These are phyloP conservation scores for Kodamaea hsintzibuensis DNA, from an alignment of 805 yeast species.

Conservation along the genomic window DNA sequence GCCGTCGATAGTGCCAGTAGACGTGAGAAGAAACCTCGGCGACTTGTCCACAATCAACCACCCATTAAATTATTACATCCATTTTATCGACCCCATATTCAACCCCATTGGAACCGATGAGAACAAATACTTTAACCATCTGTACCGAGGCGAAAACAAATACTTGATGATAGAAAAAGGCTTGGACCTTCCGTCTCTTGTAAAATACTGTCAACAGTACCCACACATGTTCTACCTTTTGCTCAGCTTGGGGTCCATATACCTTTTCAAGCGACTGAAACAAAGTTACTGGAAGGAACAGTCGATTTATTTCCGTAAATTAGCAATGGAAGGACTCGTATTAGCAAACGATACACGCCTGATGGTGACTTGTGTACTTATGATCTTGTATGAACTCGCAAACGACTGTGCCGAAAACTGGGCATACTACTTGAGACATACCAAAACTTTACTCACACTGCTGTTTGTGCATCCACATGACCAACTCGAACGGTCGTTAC, in stretches of 20 bases:
- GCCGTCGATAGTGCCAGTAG: constrained; percentile 25
- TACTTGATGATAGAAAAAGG: constrained; percentile 24
- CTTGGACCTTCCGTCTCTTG: constrained; percentile 20
- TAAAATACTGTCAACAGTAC: constrained; percentile 26
- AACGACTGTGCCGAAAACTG: constrained; percentile 26
- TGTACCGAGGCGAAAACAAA: constrained; percentile 7
- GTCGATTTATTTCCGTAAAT: constrained; percentile 17
- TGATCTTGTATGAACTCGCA: constrained; percentile 28
- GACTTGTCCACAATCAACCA: constrained; percentile 18
- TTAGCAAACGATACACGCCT: constrained; percentile 16
- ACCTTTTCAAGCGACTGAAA: constrained; percentile 19
- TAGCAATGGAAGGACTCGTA: constrained; percentile 18
- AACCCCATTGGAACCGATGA: constrained; percentile 23
- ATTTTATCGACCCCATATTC: constrained; percentile 28
- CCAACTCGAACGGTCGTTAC: constrained; percentile 19
- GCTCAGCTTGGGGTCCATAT: constrained; percentile 26
- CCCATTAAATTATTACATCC: constrained; percentile 27
- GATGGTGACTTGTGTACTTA: constrained; percentile 21
- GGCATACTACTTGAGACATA: constrained; percentile 20
- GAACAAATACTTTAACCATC: constrained; percentile 11
- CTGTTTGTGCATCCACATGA: constrained; percentile 20
- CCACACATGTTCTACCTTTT: constrained; percentile 24
- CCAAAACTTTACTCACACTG: constrained; percentile 19
- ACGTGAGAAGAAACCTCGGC: constrained; percentile 13
- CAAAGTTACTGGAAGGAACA: constrained; percentile 19